Percentiles rank a stretch among this genome's conserved stretches.
phyloP scores from a whole-genome alignment of 2,329 filamentous ascomycete species.

The Sporothrix schenckii region DNA sequence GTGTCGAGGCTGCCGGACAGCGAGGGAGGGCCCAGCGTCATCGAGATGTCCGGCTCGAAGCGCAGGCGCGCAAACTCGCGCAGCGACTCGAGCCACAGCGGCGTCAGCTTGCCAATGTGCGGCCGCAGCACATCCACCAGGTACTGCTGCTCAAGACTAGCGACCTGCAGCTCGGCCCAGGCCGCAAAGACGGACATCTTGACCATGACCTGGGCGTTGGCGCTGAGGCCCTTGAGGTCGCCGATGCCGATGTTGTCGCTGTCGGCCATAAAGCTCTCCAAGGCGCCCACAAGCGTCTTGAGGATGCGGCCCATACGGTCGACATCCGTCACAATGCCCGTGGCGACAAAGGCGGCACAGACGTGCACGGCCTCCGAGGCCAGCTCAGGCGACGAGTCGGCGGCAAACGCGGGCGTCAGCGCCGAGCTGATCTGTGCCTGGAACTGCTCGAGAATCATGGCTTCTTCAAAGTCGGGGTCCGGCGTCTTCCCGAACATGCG shows the following conservation, averaged over 20 bases:
- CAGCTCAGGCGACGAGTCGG: slow-evolving; percentile 92
- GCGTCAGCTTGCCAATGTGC: slow-evolving; percentile 85
- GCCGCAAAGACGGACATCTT: slow-evolving; percentile 96
- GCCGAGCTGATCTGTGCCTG: slow-evolving; percentile 98
- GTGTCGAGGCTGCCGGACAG: slow-evolving; percentile 86
- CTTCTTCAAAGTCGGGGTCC: slow-evolving; percentile 97
- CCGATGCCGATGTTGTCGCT: slow-evolving; percentile 74
- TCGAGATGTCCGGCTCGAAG: slow-evolving; percentile 97
- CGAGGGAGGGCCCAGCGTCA: slow-evolving; percentile 78
- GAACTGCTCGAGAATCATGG: slow-evolving; percentile 93
- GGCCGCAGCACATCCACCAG: slow-evolving; percentile 85
- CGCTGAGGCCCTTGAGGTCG: slow-evolving; percentile 87
- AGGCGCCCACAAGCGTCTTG: slow-evolving; percentile 84
- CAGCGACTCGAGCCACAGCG: slow-evolving; percentile 89
- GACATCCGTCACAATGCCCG: slow-evolving; percentile 94
- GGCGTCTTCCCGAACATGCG: slow-evolving; percentile 96
- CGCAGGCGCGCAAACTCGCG: slow-evolving; percentile 86
- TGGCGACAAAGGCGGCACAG: slow-evolving; percentile 96
- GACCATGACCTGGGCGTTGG: slow-evolving; percentile 97
- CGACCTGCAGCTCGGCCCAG: slow-evolving; percentile 96
- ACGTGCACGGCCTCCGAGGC: slow-evolving; percentile 96
- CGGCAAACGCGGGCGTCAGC: slow-evolving; percentile 91
- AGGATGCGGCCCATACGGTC: slow-evolving; percentile 99
- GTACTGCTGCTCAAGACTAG: slow-evolving; percentile 89
- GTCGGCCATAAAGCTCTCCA: slow-evolving; percentile 89